These are phyloP conservation scores for Euphrasia confusa DNA, from an alignment of 257 asterid genomes.

Conservation along the genomic window DNA sequence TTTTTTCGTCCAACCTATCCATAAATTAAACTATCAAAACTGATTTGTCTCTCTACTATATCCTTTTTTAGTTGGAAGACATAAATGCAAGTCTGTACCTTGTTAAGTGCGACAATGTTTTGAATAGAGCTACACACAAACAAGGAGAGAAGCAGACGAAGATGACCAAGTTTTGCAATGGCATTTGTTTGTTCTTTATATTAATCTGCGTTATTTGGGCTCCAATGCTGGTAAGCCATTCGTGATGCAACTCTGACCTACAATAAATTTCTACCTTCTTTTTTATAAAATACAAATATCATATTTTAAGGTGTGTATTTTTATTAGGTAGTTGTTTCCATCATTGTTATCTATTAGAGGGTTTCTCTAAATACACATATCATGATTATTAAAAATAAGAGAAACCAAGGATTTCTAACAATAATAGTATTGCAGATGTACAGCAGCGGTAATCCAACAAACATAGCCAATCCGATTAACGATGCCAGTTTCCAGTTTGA, in stretches of 20 bases:
- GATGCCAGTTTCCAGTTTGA: slow-evolving; percentile 92
- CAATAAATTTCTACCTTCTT: slow-evolving; percentile 5
- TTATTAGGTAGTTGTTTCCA: not conserved
- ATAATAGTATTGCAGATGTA: slow-evolving; percentile 56
- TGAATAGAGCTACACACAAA: slow-evolving; percentile 85
- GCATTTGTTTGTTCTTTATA: slow-evolving; percentile 84
- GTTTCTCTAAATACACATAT: not conserved
- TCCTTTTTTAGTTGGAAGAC: slow-evolving; percentile 83
- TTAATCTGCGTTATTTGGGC: slow-evolving; percentile 97
- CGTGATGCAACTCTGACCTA: slow-evolving; percentile 5
- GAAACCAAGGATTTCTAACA: too few relatives aligned
- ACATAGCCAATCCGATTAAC: slow-evolving; percentile 89
- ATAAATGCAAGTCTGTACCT: slow-evolving; percentile 97
- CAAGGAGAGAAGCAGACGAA: slow-evolving; percentile 90
- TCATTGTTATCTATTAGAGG: not conserved
- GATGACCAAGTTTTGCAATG: slow-evolving; percentile 94
- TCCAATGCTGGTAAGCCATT: slow-evolving; percentile 88
- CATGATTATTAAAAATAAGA: not conserved
- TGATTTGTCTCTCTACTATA: slow-evolving; percentile 22
- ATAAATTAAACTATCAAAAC: slow-evolving; percentile 3
- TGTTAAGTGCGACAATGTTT: slow-evolving; percentile 88
- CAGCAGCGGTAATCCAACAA: slow-evolving; percentile 98
- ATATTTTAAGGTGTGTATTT: not conserved
- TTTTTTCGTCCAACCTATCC: too few relatives aligned
- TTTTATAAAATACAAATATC: not conserved